These are phyloP conservation scores for Inga leiocalycina DNA, from an alignment of 306 rosid genomes.

Conservation along the genomic window DNA sequence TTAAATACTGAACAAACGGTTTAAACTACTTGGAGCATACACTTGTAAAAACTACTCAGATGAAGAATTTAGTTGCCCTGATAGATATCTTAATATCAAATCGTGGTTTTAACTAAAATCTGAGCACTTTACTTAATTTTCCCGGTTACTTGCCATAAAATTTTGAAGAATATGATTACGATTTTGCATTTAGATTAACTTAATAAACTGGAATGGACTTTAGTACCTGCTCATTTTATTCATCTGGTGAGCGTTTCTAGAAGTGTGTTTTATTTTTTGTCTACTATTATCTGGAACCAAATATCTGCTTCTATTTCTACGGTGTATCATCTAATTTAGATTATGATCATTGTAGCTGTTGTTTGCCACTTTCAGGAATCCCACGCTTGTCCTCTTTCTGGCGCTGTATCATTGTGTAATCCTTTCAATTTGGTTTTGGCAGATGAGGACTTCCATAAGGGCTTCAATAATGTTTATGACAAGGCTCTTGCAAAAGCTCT, in stretches of 20 bases:
- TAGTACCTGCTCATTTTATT: neutral
- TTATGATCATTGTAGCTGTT: slow-evolving; percentile 20
- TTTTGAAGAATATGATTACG: neutral
- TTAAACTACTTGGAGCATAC: neutral
- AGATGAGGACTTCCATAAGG: slow-evolving; percentile 89
- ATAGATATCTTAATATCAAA: neutral
- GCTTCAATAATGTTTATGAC: slow-evolving; percentile 81
- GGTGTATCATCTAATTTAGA: slow-evolving; percentile 7
- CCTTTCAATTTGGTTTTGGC: slow-evolving; percentile 90
- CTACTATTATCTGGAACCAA: neutral
- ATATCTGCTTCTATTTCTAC: slow-evolving; percentile 3
- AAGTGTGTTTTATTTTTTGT: neutral
- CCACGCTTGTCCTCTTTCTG: slow-evolving; percentile 68
- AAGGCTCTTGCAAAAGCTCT: slow-evolving; percentile 76
- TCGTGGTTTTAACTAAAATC: neutral
- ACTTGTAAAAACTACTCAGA: no score
- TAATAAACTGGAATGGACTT: neutral
- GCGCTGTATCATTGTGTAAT: slow-evolving; percentile 96
- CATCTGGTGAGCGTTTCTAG: neutral
- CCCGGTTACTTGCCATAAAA: neutral
- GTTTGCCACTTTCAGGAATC: slow-evolving; percentile 66
- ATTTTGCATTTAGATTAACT: neutral
- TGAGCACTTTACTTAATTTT: neutral
- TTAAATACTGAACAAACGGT: neutral
- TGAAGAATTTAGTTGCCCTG: neutral